Evolutionary conservation across 768 basidiomycete species (phyloP), one percentile per base, ranked within the genome.

Genomic region (Ramaria sp.): DNA sequence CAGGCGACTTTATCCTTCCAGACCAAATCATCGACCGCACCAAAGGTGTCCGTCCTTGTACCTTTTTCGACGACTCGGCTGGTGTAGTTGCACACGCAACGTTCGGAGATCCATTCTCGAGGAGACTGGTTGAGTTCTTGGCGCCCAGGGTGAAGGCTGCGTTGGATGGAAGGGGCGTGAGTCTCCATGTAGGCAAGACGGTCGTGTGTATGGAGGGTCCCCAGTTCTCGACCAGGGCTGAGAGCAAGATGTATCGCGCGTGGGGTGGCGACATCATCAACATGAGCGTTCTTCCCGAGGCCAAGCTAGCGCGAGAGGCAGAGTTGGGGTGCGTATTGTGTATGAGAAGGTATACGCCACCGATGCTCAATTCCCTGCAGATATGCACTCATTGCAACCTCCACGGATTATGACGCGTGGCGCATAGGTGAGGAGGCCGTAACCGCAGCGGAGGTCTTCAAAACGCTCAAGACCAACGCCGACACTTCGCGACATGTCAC

Each of bases 331-430:
- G 34, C 9, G 58, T 52, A 79, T 70, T 30, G 20, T 19, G 19
- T 41, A 57, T 49, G 33, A 24, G 19, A 38, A n/a, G 58, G 41
- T 12, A 34, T 24, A 58, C 39, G 41, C 9, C 17, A 1, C 20
- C 19, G 13, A 24, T 13, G 24, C 11, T 41, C 4, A 11, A 7
- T 57, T 4, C 10, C 13, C 13, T 22, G 9, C 2, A 97, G 94
- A 66, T 97, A 97, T 67, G 91, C 88, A 0, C 79, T 97, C 55
- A 84, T 98, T 60, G 91, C 87, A 17, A 90, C 87, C 1, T 78
- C 86, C 22, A 98, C 95, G 3, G 94, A 98, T 72, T 97, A 95
- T 69, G 95, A 98, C 70, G 86, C 92, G 1, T 99, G 94, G 94
- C 74, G 94, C 31, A 82, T 82, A 4, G 78, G 85, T 34, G 79